Conservation (phyloP, 2,329 filamentous ascomycete species). For the Xylariaceae sp. region DNA sequence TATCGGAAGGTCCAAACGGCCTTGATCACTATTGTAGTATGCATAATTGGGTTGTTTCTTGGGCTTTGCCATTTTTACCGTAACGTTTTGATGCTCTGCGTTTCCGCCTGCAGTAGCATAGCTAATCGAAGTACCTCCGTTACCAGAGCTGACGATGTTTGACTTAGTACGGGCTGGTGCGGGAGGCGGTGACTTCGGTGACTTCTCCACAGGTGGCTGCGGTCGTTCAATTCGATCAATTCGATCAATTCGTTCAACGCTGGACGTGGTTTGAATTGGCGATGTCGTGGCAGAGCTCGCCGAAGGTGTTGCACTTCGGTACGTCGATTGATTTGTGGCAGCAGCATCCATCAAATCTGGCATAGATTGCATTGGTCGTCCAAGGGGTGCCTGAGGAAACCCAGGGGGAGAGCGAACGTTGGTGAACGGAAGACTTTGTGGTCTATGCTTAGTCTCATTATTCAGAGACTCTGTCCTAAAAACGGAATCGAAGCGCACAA, state of each 20-base stretch:
- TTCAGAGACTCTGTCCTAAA: conserved; percentile 31
- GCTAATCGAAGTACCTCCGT: conserved; percentile 35
- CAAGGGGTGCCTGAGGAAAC: conserved; percentile 22
- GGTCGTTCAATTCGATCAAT: conserved; percentile 6
- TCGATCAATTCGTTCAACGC: conserved; percentile 6
- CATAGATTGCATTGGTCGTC: conserved; percentile 21
- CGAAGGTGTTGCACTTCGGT: conserved; percentile 5
- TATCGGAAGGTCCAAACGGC: conserved; percentile 31
- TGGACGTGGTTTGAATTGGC: conserved; percentile 7
- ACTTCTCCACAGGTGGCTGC: conserved; percentile 6
- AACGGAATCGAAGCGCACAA: conserved; percentile 32
- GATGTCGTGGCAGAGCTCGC: conserved; percentile 11
- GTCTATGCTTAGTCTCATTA: conserved; percentile 30
- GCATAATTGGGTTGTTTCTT: conserved; percentile 33
- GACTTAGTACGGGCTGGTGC: conserved; percentile 18
- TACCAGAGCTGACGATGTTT: conserved; percentile 32
- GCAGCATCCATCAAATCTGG: conserved; percentile 12
- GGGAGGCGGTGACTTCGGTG: background rate
- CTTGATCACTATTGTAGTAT: conserved; percentile 30
- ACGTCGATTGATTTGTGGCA: conserved; percentile 15
- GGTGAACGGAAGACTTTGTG: conserved; percentile 14
- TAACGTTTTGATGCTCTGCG: conserved; percentile 33
- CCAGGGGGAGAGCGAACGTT: conserved; percentile 23
- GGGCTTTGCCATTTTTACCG: conserved; percentile 31
- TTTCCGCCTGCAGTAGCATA: conserved; percentile 34